phyloP scores from a whole-genome alignment of 129 eudicot species.

The Calendula officinalis region DNA sequence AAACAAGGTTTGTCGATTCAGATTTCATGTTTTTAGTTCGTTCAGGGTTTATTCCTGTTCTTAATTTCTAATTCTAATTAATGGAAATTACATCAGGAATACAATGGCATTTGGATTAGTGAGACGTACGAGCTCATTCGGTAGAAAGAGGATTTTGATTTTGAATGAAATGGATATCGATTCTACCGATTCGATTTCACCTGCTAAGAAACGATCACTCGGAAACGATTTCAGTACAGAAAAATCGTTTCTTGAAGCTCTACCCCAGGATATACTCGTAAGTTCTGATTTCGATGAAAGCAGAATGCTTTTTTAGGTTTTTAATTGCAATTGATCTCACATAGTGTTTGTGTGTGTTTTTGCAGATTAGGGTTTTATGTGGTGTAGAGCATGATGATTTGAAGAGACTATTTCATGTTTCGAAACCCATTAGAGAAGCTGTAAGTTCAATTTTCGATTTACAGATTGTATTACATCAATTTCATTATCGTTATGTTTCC shows the following conservation, averaged over 20 bases:
- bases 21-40: not conserved
- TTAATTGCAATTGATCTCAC: not conserved
- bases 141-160: slow-evolving; percentile 70
- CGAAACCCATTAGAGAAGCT: slow-evolving; percentile 70
- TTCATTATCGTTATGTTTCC: not conserved
- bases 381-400: slow-evolving; percentile 95
- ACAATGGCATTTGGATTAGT: slow-evolving; percentile 52
- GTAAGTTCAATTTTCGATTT: slow-evolving; percentile 40
- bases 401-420: slow-evolving; percentile 66
- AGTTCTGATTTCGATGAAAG: slow-evolving; percentile 19
- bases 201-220: slow-evolving; percentile 49
- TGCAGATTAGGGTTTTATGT: slow-evolving; percentile 81
- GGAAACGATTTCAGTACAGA: slow-evolving; percentile 22
- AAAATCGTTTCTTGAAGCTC: slow-evolving; percentile 61
- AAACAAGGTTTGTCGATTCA: slow-evolving; percentile 22
- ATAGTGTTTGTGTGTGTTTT: slow-evolving; percentile 20
- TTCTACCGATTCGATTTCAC: slow-evolving; percentile 27
- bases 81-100: slow-evolving; percentile 20
- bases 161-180: slow-evolving; percentile 41
- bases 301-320: not conserved
- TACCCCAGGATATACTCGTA: slow-evolving; percentile 86
- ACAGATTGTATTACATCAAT: not conserved
- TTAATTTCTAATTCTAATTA: slow-evolving; percentile 10
- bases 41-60: slow-evolving; percentile 15
- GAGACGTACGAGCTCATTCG: slow-evolving; percentile 55